These are phyloP conservation scores for Areca catechu DNA, from an alignment of 176 grass and related monocot genomes.

Conservation along the genomic window DNA sequence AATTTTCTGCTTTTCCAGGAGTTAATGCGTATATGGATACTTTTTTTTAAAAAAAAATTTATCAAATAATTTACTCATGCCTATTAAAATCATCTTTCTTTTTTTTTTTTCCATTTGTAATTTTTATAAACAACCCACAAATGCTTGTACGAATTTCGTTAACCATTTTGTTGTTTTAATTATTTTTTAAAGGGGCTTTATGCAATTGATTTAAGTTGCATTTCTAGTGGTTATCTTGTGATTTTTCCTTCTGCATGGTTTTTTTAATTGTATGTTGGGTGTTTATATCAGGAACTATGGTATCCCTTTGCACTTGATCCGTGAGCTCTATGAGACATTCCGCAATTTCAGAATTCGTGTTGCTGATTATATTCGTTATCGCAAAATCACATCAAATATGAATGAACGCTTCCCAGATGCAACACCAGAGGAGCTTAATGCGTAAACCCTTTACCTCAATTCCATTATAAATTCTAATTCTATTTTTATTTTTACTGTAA, in stretches of 20 bases:
- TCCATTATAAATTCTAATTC: neutral
- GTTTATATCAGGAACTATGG: slow-evolving; percentile 80
- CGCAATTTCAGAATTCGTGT: slow-evolving; percentile 78
- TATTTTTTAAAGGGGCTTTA: no score
- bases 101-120: no score
- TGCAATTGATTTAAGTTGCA: no score
- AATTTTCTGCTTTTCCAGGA: no score
- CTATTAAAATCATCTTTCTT: no score
- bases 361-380: slow-evolving; percentile 80
- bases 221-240: neutral
- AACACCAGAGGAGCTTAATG: slow-evolving; percentile 66
- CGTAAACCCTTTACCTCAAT: slow-evolving; percentile 34
- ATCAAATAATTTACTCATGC: no score
- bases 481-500: neutral
- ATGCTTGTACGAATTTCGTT: no score
- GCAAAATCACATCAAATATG: slow-evolving; percentile 97
- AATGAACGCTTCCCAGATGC: slow-evolving; percentile 92
- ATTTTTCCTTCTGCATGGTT: neutral
- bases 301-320: slow-evolving; percentile 88
- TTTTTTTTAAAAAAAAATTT: no score
- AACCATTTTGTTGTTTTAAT: no score
- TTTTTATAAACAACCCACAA: no score
- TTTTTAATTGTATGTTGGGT: slow-evolving; percentile 16
- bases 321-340: slow-evolving; percentile 94
- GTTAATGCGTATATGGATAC: no score